Evolutionary conservation across 305 asterid species (phyloP).

Genomic region (Solanum hybrid): DNA sequence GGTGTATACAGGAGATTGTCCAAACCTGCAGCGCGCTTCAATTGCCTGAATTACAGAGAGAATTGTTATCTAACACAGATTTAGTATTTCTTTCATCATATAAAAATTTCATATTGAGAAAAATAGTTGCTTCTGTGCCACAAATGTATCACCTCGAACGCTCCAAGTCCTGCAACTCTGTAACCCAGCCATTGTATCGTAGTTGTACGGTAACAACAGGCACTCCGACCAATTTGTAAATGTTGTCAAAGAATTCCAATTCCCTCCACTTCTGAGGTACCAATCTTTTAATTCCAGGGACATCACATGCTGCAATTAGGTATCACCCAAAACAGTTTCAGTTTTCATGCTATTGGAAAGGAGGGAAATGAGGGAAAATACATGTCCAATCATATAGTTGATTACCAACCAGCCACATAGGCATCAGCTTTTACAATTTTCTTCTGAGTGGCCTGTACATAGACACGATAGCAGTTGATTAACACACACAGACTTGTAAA

Average conservation of each 20-base stretch:
- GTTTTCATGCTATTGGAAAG: conserved; percentile 6
- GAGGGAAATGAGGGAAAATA: conserved; percentile 7
- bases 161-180: conserved; percentile 86
- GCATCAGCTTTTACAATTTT: conserved; percentile 85
- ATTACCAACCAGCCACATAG: conserved; percentile 81
- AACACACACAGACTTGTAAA: background rate
- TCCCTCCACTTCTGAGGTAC: conserved; percentile 85
- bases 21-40: conserved; percentile 75
- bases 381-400: background rate
- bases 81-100: background rate
- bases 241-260: conserved; percentile 74
- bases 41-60: conserved; percentile 49
- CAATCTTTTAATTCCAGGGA: conserved; percentile 90
- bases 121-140: conserved; percentile 11
- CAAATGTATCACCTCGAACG: conserved; percentile 53
- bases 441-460: conserved; percentile 88
- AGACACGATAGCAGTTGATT: conserved; percentile 3
- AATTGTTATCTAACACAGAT: background rate
- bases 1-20: conserved; percentile 96
- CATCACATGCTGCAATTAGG: conserved; percentile 78
- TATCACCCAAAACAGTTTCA: background rate
- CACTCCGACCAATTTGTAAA: conserved; percentile 86
- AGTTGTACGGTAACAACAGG: conserved; percentile 95
- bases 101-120: background rate
- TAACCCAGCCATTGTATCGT: conserved; percentile 96